Evolutionary conservation across 2,329 filamentous ascomycete genomes (phyloP).

Genomic region (Clonostachys solani): DNA sequence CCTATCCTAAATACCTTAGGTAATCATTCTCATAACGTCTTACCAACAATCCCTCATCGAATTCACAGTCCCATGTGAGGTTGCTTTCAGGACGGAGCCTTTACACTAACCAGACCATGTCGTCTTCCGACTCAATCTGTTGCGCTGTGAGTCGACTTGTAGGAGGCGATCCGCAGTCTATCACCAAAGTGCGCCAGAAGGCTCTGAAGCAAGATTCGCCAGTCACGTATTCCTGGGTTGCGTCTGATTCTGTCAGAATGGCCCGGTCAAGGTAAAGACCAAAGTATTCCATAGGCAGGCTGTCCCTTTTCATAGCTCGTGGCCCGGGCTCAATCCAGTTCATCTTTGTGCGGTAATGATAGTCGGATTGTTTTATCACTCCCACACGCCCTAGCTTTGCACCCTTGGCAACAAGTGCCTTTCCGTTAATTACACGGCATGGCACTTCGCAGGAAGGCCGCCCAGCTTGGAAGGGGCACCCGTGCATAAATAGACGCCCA

Average conservation of each 20-base stretch:
- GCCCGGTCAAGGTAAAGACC: background rate
- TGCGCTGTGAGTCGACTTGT: background rate
- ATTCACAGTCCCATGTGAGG: too few relatives aligned
- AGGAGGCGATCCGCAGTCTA: background rate
- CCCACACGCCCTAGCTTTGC: background rate
- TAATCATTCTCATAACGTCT: background rate
- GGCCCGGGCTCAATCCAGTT: too few relatives aligned
- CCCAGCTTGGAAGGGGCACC: conserved; percentile 1
- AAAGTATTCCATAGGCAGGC: background rate
- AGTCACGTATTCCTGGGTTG: background rate
- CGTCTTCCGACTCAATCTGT: background rate
- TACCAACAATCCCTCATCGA: background rate
- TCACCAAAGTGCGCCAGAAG: background rate
- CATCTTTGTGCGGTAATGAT: background rate
- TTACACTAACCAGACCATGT: background rate
- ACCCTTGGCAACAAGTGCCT: background rate
- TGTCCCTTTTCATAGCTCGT: too few relatives aligned
- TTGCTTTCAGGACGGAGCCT: too few relatives aligned
- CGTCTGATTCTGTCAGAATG: background rate
- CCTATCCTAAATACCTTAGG: background rate
- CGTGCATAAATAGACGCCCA: background rate
- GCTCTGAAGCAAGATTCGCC: background rate
- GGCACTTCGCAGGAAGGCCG: background rate
- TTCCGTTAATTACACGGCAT: background rate
- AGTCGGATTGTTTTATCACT: background rate